Evolutionary conservation across 164 flowering plant species (phyloP), one percentile per base, ranked within the genome.

Genomic region (Liriodendron chinense): DNA sequence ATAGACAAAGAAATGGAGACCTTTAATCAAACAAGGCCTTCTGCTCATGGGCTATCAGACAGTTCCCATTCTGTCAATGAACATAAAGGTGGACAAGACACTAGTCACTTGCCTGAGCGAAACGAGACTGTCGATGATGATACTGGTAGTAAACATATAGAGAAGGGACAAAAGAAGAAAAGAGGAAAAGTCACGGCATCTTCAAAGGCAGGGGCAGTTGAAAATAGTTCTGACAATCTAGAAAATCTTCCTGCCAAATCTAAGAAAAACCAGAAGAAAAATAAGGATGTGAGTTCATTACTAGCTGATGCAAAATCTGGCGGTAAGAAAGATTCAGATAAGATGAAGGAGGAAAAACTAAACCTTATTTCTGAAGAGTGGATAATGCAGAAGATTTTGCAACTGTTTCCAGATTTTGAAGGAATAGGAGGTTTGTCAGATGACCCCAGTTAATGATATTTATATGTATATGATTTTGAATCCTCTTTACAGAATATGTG

Each of bases 151-250:
- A 91, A 83, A 85, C 84, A 81, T 74, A 7, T 48, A 48, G 98
- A 94, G 75, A 93, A 85, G 82, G 94, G 89, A 28, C 83, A 88
- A 47, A 96, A 86, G 83, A 96, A 88, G 87, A 96, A 90, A 83
- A 89, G 85, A 81, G 98, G 96, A 65, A 93, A 92, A 82, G 47
- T 87, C 6, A 20, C 84, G 49, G 92, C 90, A 23, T 79, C 79
- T 82, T 24, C 86, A 22, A 89, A 85, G 80, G 66, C 80, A 48
- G 84, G 68, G 24, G 72, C 81, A 68, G 78, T 72, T 77, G 98
- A 89, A 79, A 85, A 76, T 84, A 78, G 14, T 81, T 74, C 81
- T 61, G 93, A 86, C 74, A 75, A 72, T 71, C 83, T 80, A 75
- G 96, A 93, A 49, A 67, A 81, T 49, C 75, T 80, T 74, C 83